These are phyloP conservation scores for Mycena sanguinolenta DNA, from an alignment of 768 basidiomycete species.

Conservation along the genomic window DNA sequence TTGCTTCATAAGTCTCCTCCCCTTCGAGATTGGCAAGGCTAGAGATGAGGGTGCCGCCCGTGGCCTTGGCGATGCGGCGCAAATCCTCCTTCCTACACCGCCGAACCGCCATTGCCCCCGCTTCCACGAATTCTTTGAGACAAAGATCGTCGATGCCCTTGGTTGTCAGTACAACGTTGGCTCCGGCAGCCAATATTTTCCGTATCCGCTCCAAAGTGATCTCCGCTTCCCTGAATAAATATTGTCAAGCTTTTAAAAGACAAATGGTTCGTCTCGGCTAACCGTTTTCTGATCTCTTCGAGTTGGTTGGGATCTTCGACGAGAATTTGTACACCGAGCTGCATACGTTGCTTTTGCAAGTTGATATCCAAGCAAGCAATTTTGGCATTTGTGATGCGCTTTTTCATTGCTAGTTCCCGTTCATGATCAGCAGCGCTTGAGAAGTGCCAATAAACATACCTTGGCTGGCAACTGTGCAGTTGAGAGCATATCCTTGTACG, in stretches of 20 bases:
- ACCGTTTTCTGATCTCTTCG: constrained; percentile 96
- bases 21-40: constrained; percentile 97
- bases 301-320: constrained; percentile 97
- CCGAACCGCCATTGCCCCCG: constrained; percentile 98
- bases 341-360: constrained; percentile 96
- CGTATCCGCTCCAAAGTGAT: constrained; percentile 96
- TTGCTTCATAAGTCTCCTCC: constrained; percentile 96
- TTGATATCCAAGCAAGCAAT: constrained; percentile 99
- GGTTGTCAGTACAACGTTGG: constrained; percentile 96
- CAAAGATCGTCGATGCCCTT: constrained; percentile 99
- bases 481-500: constrained; percentile 96
- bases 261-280: constrained; percentile 38
- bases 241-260: constrained; percentile 1
- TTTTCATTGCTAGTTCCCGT: constrained; percentile 90
- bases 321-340: constrained; percentile 96
- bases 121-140: constrained; percentile 98
- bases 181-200: constrained; percentile 95
- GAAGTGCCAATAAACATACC: constrained; percentile 62
- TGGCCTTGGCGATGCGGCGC: constrained; percentile 96
- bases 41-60: constrained; percentile 93
- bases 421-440: constrained; percentile 3
- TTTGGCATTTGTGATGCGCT: constrained; percentile 91
- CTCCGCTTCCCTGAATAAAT: constrained; percentile 82
- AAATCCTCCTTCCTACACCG: constrained; percentile 98
- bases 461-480: constrained; percentile 99